phyloP scores from a whole-genome alignment of 768 basidiomycete species.

The Ramaria rubella region DNA sequence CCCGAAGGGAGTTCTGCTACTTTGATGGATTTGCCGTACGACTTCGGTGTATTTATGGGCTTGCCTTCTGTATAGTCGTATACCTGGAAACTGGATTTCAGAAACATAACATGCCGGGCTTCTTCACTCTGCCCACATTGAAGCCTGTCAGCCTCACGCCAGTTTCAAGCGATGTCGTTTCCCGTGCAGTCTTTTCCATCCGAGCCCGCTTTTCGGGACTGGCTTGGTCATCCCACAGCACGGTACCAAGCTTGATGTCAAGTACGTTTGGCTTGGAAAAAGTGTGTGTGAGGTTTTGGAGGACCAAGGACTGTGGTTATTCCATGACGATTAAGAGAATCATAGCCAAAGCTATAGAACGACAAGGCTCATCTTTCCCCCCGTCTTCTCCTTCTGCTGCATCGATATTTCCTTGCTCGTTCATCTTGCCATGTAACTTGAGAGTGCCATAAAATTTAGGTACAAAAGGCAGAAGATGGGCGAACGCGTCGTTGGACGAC shows the following conservation, averaged over 20 bases:
- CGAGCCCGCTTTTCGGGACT: constrained; percentile 67
- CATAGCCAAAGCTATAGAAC: constrained; percentile 5
- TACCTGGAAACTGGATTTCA: constrained; percentile 41
- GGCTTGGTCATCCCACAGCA: constrained; percentile 69
- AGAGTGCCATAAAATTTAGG: constrained; percentile 79
- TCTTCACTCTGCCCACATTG: constrained; percentile 48
- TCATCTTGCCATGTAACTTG: constrained; percentile 57
- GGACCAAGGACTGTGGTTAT: constrained; percentile 57
- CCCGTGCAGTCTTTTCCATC: constrained; percentile 64
- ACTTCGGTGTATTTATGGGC: constrained; percentile 61
- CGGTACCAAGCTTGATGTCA: constrained; percentile 89
- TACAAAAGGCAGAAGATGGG: constrained; percentile 46
- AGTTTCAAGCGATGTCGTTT: constrained; percentile 66
- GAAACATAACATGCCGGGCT: background rate
- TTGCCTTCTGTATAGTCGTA: constrained; percentile 52
- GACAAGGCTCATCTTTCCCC: constrained; percentile 40
- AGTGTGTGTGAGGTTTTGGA: constrained; percentile 72
- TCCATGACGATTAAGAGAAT: constrained; percentile 1
- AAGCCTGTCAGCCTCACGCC: constrained; percentile 87
- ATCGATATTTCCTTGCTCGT: constrained; percentile 23
- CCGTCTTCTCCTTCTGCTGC: constrained; percentile 20
- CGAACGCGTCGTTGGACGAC: constrained; percentile 32
- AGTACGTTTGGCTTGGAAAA: constrained; percentile 82
- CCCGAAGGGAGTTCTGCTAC: constrained; percentile 66
- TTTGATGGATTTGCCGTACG: constrained; percentile 73